Base-by-base conservation (phyloP, 306 rosid species). In the Macrotyloma uniflorum region DNA sequence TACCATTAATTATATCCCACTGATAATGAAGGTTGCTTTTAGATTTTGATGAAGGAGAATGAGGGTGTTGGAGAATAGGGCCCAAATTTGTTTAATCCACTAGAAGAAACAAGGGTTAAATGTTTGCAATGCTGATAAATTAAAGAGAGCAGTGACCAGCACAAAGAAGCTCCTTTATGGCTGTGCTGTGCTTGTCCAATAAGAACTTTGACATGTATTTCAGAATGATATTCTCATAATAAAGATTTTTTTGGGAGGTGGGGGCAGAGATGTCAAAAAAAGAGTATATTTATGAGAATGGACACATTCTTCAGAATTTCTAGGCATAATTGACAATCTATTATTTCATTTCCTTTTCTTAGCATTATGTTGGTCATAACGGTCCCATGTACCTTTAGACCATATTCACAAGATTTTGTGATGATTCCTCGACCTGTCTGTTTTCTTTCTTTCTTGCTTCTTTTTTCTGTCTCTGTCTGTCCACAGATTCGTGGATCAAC, bases 381-480 rank as follows among this genome's bases (percentile, higher is more conserved):
- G 83, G 83, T 79, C 78, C 78, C 83, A 18, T 61, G 73, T 36
- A 23, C 33, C 83, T 79, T 79, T 79, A 20, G 65, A 71, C 83
- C 72, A 71, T 49, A 71, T 62, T 79, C 66, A 70, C 70, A 35
- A 79, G 50, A 70, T 55, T 43, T 78, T 79, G 65, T 33, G 55
- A 61, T 49, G 78, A 70, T 61, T 62, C 54, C 24, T 79, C 45
- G 42, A 79, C 4, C 51, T 79, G 54, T 70, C 71, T 46, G 0
- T 42, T 74, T 67, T 55, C 54, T 77, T 66, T 51, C 43, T n/a
- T 78, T 5, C 11, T 38, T 38, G 0, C 23, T 38, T 53, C 16
- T 18, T 45, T 36, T 28, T n/a, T 8, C 51, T 14, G 8, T 42
- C 22, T 67, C 36, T 24, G 16, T 63, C 57, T 51, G 54, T 51